Percentiles rank a stretch among this genome's conserved stretches.
Conservation (phyloP, 768 basidiomycete species). For the Mycena pura region DNA sequence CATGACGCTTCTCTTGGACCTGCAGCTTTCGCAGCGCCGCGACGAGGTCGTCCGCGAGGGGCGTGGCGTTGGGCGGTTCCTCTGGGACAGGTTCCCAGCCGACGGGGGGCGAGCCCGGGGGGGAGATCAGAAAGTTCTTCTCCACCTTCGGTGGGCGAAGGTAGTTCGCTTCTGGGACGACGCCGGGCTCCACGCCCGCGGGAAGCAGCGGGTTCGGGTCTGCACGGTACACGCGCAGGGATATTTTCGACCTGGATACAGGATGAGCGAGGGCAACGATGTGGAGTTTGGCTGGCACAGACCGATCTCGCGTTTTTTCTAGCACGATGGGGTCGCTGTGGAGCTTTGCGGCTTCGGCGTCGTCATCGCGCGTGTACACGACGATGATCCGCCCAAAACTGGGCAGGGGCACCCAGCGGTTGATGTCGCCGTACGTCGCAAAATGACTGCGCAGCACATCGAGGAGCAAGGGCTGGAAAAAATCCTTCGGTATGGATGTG, state of each 20-base stretch:
- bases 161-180: constrained; percentile 55
- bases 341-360: constrained; percentile 72
- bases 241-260: constrained; percentile 49
- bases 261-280: background rate
- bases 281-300: constrained; percentile 39
- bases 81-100: constrained; percentile 87
- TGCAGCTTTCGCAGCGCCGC: constrained; percentile 48
- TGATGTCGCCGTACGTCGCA: constrained; percentile 77
- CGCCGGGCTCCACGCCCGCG: constrained; percentile 23
- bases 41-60: constrained; percentile 21
- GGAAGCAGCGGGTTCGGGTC: constrained; percentile 69
- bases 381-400: constrained; percentile 84
- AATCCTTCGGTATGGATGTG: constrained; percentile 74
- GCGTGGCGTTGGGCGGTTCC: constrained; percentile 19
- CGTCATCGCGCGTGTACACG: constrained; percentile 70
- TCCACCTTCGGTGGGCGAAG: constrained; percentile 81
- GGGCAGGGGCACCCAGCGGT: constrained; percentile 88
- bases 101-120: constrained; percentile 95
- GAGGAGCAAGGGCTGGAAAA: constrained; percentile 78
- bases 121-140: constrained; percentile 97
- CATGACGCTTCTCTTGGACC: constrained; percentile 49
- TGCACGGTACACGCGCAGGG: constrained; percentile 75
- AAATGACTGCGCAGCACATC: constrained; percentile 77
- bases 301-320: constrained; percentile 59
- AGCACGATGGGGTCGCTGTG: constrained; percentile 70